Base-by-base conservation (phyloP, 2,329 filamentous ascomycete species). In the Diaporthe sp. region DNA sequence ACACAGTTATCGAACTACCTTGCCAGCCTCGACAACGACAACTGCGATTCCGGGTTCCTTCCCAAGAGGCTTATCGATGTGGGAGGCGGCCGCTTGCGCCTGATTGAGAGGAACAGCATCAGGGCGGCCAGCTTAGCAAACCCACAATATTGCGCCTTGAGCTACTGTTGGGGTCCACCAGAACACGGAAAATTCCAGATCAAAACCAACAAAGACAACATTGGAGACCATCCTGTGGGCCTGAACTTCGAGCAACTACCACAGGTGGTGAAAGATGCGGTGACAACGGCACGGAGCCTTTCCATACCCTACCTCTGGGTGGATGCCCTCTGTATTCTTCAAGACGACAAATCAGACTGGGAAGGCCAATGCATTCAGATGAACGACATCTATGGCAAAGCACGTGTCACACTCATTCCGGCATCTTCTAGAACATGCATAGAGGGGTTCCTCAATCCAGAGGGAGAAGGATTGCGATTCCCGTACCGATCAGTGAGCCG, bases 281-380 rank as follows among this genome's bases (percentile, higher is more conserved):
- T 70, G 3, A 70, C 3, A 9, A 32, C 15, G 0, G 17, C 66
- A 3, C 50, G 50, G 10, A 27, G 15, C 9, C 35, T 70, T 6
- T 56, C 32, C 4, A 70, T 70, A 35, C 68, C 37, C 8, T 70
- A 70, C 7, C 68, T 70, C 2, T 70, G 68, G 68, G 68, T 58
- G 4, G 68, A 70, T 6, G 1, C n/a, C 13, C 68, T 70, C 25
- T 70, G 68, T 3, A 70, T 70, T 47, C 35, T 70, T 4, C 68
- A 70, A 35, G 68, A 44, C 22, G 51, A 70, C 15, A 17, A 42
- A 1, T 30, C 12, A 15, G 68, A 70, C 4, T 70, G 68, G 68
- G 32, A 70, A 47, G 3, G 0, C 0, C 22, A 70, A 22, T 70
- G 68, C 37, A 22, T 13, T 15, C 35, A 56, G 1, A 70, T 70